A percentile compares a stretch with the other conserved stretches of the same genome.
phyloP scores from a whole-genome alignment of 495 filamentous ascomycete species.

The Friedmanniomyces simplex region DNA sequence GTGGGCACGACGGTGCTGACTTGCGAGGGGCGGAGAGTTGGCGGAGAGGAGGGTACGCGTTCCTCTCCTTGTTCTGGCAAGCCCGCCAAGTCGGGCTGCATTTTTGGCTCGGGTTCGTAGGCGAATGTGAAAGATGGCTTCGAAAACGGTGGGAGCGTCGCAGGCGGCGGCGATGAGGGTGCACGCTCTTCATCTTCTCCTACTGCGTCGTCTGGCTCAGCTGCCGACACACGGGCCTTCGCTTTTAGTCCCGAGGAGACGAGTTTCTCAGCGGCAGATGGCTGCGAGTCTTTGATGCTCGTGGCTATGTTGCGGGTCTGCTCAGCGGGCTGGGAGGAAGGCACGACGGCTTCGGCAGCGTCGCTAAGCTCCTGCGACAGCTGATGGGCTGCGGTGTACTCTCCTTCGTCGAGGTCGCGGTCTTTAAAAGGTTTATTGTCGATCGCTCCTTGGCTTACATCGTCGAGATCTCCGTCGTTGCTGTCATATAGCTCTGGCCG shows the following conservation, averaged over 20 bases:
- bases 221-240: no score
- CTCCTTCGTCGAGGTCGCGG: neutral
- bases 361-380: neutral
- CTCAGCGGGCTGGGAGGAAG: neutral
- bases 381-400: neutral
- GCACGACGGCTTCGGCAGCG: neutral
- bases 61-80: neutral
- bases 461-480: neutral
- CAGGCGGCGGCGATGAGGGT: constrained; percentile 3
- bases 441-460: neutral
- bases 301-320: no score
- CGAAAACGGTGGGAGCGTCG: neutral
- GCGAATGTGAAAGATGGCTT: neutral
- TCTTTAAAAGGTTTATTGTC: neutral
- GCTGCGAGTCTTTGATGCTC: no score
- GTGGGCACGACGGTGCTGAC: constrained; percentile 13
- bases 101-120: neutral
- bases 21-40: neutral
- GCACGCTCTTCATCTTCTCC: neutral
- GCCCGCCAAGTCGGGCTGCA: no score
- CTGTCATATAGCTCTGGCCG: neutral
- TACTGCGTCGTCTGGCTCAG: no score
- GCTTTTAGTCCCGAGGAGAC: no score
- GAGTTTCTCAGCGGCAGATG: no score
- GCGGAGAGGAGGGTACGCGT: constrained; percentile 6